Evolutionary conservation across 1,284 basidiomycete genomes (phyloP).

Genomic region (Polyporus tsugae): DNA sequence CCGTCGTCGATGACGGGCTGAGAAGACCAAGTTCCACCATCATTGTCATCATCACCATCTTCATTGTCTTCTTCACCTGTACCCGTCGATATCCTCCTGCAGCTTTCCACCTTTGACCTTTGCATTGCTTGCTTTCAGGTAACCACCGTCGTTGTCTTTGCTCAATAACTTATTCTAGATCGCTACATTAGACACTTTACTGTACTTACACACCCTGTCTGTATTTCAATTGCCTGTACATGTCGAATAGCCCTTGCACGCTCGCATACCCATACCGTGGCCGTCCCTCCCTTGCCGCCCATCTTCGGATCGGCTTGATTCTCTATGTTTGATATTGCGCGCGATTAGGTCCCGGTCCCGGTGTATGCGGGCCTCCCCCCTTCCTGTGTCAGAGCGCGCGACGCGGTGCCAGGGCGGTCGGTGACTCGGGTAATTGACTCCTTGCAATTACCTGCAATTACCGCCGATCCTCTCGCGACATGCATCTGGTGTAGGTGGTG

Average conservation of each 20-base stretch:
- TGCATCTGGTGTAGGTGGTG: too few relatives aligned
- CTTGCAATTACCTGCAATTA: too few relatives aligned
- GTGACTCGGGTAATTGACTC: not conserved
- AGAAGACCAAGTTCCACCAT: not conserved
- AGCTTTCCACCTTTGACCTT: not conserved
- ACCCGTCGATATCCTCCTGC: too few relatives aligned
- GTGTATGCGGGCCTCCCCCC: too few relatives aligned
- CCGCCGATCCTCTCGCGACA: too few relatives aligned
- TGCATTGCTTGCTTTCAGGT: not conserved
- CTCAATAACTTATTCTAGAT: not conserved
- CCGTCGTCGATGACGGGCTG: not conserved
- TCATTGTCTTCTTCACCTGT: not conserved
- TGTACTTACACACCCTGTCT: constrained; percentile 2
- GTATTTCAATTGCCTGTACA: not conserved
- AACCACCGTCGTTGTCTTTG: not conserved
- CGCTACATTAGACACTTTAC: constrained; percentile 8
- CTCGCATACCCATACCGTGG: not conserved
- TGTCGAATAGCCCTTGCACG: not conserved
- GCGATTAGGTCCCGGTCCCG: too few relatives aligned
- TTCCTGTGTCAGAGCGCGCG: too few relatives aligned
- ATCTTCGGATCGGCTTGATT: not conserved
- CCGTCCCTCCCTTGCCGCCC: too few relatives aligned
- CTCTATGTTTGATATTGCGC: not conserved
- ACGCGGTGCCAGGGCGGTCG: too few relatives aligned
- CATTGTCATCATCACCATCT: too few relatives aligned